These are phyloP conservation scores for Eucalyptus urophylla DNA, from an alignment of 345 rosid species.

Conservation along the genomic window DNA sequence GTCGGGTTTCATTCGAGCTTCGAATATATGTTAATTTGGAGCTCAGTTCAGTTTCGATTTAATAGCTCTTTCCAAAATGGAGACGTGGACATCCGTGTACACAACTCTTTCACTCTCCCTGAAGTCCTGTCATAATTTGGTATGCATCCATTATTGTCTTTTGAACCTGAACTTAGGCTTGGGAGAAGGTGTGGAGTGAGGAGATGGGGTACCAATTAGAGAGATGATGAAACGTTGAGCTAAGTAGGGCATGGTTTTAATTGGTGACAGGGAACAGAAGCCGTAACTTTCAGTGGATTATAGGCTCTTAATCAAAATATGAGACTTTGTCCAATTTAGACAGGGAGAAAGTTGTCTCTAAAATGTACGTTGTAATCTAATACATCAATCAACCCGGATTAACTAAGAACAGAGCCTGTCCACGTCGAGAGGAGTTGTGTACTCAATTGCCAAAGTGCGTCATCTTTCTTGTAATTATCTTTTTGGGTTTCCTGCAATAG, in stretches of 20 bases:
- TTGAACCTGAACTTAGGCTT: neutral
- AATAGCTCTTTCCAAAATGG: neutral
- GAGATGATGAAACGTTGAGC: neutral
- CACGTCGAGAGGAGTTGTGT: constrained; percentile 3
- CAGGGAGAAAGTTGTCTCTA: neutral
- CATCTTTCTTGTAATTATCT: neutral
- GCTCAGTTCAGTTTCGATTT: neutral
- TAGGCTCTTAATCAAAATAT: neutral
- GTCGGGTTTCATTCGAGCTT: neutral
- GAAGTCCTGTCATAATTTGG: neutral
- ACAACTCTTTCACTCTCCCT: neutral
- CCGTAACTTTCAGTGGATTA: neutral
- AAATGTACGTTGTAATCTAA: neutral
- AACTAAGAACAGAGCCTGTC: neutral
- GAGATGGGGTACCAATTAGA: neutral
- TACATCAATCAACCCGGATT: neutral
- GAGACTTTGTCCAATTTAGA: neutral
- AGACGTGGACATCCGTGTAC: neutral
- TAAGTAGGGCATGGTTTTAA: neutral
- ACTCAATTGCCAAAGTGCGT: constrained; percentile 8
- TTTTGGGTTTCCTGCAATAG: neutral
- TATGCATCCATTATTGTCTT: neutral
- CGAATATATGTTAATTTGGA: neutral
- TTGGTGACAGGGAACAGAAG: neutral
- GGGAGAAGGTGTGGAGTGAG: neutral